Conservation (phyloP, 1,284 basidiomycete species). For the Stygiomarasmius scandens region DNA sequence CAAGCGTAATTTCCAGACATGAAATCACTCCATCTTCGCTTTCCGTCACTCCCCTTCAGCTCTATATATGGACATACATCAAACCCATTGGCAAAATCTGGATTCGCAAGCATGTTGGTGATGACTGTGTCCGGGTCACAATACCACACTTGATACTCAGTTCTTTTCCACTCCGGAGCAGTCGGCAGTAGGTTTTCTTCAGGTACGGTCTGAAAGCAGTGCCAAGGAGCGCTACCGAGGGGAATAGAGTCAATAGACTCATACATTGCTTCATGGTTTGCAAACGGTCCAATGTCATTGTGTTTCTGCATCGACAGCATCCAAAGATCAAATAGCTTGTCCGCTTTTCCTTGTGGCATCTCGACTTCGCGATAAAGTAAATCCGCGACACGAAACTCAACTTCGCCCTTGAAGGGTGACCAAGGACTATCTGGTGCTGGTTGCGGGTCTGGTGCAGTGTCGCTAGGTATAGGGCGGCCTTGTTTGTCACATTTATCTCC, state of each 20-base stretch:
- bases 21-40: conserved; percentile 26
- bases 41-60: background rate
- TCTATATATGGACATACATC: conserved; percentile 21
- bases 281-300: conserved; percentile 23
- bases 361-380: conserved; percentile 16
- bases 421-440: background rate
- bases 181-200: conserved; percentile 18
- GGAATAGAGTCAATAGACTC: conserved; percentile 29
- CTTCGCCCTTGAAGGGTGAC: conserved; percentile 10
- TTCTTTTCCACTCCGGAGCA: conserved; percentile 25
- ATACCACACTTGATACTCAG: conserved; percentile 24
- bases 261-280: conserved; percentile 23
- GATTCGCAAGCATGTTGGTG: conserved; percentile 19
- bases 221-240: conserved; percentile 26
- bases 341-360: conserved; percentile 15
- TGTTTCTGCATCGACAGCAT: background rate
- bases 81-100: conserved; percentile 10
- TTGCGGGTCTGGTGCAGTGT: background rate
- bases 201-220: conserved; percentile 21
- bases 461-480: background rate
- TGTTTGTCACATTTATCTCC: background rate
- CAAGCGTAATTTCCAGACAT: conserved; percentile 29
- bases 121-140: conserved; percentile 18
- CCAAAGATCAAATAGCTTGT: conserved; percentile 16
- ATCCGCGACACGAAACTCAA: conserved; percentile 11